Percentiles rank a stretch among this genome's conserved stretches.
Conservation (phyloP, 257 asterid species). For the Echites panduratus region DNA sequence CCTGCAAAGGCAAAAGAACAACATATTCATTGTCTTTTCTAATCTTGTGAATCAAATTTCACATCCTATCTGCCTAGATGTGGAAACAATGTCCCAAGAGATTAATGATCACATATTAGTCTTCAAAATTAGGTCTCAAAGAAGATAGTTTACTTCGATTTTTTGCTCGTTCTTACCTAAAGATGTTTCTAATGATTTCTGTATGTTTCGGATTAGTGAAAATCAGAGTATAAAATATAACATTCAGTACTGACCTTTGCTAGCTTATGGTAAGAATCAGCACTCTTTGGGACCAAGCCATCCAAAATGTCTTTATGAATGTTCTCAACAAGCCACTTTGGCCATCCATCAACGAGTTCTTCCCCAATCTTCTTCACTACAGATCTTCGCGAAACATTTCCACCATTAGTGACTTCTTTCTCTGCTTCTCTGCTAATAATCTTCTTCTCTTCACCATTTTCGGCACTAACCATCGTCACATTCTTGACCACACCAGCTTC, state of each 20-base stretch:
- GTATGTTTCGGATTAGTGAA: too few relatives aligned
- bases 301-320: constrained; percentile 39
- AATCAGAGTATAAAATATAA: too few relatives aligned
- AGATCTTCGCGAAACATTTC: constrained; percentile 22
- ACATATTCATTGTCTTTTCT: too few relatives aligned
- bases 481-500: constrained; percentile 12
- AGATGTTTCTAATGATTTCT: too few relatives aligned
- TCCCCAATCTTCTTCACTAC: constrained; percentile 35
- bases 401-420: neutral
- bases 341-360: constrained; percentile 63
- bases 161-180: too few relatives aligned
- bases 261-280: constrained; percentile 73
- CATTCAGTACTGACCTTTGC: constrained; percentile 43
- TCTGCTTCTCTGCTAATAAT: constrained; percentile 15
- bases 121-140: neutral
- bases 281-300: constrained; percentile 50
- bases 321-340: constrained; percentile 62
- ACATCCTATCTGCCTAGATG: too few relatives aligned
- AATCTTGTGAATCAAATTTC: neutral
- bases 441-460: constrained; percentile 10
- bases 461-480: constrained; percentile 15
- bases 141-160: too few relatives aligned
- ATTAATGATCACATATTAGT: neutral
- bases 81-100: neutral
- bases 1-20: constrained; percentile 25